Evolutionary conservation across 345 rosid species (phyloP), one percentile per base, ranked within the genome.

Genomic region (Acer saccharum): DNA sequence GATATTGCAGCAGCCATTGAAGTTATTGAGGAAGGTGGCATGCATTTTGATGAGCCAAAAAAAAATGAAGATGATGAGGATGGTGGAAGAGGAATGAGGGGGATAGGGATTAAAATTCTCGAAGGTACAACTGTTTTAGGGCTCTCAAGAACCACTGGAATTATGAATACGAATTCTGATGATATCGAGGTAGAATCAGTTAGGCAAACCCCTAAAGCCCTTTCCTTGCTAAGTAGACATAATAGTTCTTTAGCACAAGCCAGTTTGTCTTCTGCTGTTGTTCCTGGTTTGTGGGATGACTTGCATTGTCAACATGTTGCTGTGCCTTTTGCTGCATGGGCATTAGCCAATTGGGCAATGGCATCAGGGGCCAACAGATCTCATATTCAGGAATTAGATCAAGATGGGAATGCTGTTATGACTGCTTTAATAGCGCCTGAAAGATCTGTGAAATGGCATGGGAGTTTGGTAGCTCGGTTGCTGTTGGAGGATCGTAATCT

Each of bases 211-310:
- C 79, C 90, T 25, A 90, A 81, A 83, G 79, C 87, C 44, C 80
- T 86, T 69, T 80, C 87, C 32, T 76, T 90, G 82, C 78, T 92
- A 62, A 89, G 76, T 74, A 94, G 89, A 82, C 90, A 82, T 78
- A 91, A 86, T 73, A 80, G 75, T 76, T 85, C 88, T 10, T 41
- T 55, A 1, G 86, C 88, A 60, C 91, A 89, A 81, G 81, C 83
- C 68, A 90, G 84, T 76, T 72, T 92, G 80, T 92, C 93, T 65
- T 90, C 92, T 71, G 84, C 93, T 75, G 97, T 94, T 71, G 93
- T 96, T 81, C 97, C 99, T 82, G 99, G 98, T 75, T 91, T 96
- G 21, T 96, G 99, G 99, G 99, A 96, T 87, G 99, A 96, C 86
- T 90, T 96, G 81, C 97, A 92, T 74, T 91, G 90, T 82, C 93